These are phyloP conservation scores for Botrytis squamosa DNA, from an alignment of 2,329 filamentous ascomycete genomes.

Conservation along the genomic window DNA sequence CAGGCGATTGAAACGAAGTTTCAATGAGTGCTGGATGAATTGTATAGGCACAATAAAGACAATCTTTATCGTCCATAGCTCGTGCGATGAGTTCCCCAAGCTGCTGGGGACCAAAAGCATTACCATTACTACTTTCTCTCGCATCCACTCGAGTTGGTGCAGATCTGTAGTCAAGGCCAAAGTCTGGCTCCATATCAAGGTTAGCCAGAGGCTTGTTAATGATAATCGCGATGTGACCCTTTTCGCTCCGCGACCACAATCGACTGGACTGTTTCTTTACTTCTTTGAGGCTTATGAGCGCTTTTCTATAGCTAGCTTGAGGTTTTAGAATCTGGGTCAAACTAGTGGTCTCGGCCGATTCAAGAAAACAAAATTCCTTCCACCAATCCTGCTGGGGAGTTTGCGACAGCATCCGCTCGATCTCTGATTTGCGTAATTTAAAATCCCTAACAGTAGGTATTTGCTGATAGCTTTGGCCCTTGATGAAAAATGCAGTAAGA, in stretches of 20 bases:
- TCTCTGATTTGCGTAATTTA: background rate
- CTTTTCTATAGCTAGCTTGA: background rate
- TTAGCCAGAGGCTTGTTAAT: background rate
- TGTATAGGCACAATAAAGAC: background rate
- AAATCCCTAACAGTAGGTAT: background rate
- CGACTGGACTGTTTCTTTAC: background rate
- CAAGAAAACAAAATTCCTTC: conserved; percentile 6
- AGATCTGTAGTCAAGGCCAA: background rate
- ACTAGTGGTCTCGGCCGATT: background rate
- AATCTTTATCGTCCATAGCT: background rate
- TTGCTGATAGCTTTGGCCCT: background rate
- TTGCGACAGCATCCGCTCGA: background rate
- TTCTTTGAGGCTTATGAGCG: background rate
- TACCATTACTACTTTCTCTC: background rate
- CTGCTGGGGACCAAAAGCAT: background rate
- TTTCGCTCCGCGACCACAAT: background rate
- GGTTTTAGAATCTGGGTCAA: background rate
- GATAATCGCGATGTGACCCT: background rate
- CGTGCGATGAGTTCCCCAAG: background rate
- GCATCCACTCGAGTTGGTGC: background rate
- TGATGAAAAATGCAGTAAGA: background rate
- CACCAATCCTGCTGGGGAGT: background rate
- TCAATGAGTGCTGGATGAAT: background rate
- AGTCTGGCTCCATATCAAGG: background rate
- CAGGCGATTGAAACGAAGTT: background rate